Evolutionary conservation across 805 yeast genomes (phyloP).

Genomic region (Teunomyces atbi): DNA sequence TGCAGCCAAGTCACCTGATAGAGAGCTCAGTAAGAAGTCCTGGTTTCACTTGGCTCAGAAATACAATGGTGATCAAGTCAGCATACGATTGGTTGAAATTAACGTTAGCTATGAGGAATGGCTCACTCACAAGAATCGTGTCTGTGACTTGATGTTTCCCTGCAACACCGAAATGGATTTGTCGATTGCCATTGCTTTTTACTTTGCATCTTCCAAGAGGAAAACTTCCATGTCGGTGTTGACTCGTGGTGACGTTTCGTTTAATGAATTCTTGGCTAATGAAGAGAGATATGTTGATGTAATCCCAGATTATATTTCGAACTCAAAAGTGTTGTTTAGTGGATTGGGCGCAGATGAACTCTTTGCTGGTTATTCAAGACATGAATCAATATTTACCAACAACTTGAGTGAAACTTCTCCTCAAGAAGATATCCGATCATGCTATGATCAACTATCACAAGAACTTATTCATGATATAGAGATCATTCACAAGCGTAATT

Average conservation of each 20-base stretch:
- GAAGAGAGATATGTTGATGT: slow-evolving; percentile 5
- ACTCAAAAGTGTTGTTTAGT: slow-evolving; percentile 71
- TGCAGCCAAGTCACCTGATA: slow-evolving; percentile 79
- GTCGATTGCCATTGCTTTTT: slow-evolving; percentile 93
- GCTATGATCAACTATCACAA: slow-evolving; percentile 43
- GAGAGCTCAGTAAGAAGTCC: slow-evolving; percentile 68
- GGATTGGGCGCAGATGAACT: slow-evolving; percentile 98
- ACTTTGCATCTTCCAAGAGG: slow-evolving; percentile 55
- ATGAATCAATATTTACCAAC: slow-evolving; percentile 50
- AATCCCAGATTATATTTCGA: slow-evolving; percentile 42
- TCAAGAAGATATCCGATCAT: slow-evolving; percentile 15
- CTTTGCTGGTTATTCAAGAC: slow-evolving; percentile 93
- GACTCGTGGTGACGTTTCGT: slow-evolving; percentile 8
- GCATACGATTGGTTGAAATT: slow-evolving; percentile 60
- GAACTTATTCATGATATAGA: slow-evolving; percentile 72
- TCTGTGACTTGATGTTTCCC: slow-evolving; percentile 73
- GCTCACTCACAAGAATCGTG: slow-evolving; percentile 46
- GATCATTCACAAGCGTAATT: slow-evolving; percentile 72
- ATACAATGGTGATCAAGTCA: slow-evolving; percentile 35
- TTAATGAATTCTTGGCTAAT: slow-evolving; percentile 17
- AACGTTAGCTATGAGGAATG: slow-evolving; percentile 74
- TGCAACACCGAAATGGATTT: slow-evolving; percentile 91
- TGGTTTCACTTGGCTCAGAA: slow-evolving; percentile 47
- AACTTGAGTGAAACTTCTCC: slow-evolving; percentile 16
- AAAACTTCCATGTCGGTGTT: slow-evolving; percentile 3